These are phyloP conservation scores for Lactarius indigo DNA, from an alignment of 768 basidiomycete genomes.

Conservation along the genomic window DNA sequence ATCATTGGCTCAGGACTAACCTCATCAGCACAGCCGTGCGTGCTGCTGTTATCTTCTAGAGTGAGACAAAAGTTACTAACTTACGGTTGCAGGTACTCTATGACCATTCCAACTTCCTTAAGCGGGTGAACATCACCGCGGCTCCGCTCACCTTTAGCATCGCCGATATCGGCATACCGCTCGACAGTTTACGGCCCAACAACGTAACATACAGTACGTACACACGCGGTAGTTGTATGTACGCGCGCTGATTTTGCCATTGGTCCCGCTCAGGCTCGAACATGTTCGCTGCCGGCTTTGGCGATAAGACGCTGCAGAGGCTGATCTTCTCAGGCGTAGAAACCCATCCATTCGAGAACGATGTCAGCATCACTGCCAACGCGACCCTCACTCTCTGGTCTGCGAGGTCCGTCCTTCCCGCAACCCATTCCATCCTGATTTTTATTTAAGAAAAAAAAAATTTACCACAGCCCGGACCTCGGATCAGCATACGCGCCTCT, in stretches of 20 bases:
- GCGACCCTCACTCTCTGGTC: neutral
- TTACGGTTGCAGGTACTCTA: slow-evolving; percentile 3
- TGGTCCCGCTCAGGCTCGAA: slow-evolving; percentile 16
- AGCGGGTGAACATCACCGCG: neutral
- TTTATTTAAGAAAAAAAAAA: neutral
- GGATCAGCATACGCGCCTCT: slow-evolving; percentile 20
- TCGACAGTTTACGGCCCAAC: slow-evolving; percentile 13
- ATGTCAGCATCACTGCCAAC: neutral
- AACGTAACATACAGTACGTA: slow-evolving; percentile 10
- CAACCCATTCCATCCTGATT: neutral
- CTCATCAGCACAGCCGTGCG: slow-evolving; percentile 16
- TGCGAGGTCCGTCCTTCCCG: neutral
- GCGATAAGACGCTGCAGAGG: neutral
- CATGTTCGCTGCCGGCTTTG: slow-evolving; percentile 17
- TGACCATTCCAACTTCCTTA: slow-evolving; percentile 19
- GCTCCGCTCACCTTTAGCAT: neutral
- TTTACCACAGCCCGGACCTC: slow-evolving; percentile 18
- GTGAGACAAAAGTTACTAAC: neutral
- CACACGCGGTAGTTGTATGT: neutral
- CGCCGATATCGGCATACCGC: slow-evolving; percentile 14
- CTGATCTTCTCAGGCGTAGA: slow-evolving; percentile 6
- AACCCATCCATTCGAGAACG: neutral
- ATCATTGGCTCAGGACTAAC: slow-evolving; percentile 18
- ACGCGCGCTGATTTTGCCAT: neutral
- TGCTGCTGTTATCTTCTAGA: neutral